Base-by-base conservation (phyloP, 2,329 filamentous ascomycete species). In the Teratosphaeria viscida region DNA sequence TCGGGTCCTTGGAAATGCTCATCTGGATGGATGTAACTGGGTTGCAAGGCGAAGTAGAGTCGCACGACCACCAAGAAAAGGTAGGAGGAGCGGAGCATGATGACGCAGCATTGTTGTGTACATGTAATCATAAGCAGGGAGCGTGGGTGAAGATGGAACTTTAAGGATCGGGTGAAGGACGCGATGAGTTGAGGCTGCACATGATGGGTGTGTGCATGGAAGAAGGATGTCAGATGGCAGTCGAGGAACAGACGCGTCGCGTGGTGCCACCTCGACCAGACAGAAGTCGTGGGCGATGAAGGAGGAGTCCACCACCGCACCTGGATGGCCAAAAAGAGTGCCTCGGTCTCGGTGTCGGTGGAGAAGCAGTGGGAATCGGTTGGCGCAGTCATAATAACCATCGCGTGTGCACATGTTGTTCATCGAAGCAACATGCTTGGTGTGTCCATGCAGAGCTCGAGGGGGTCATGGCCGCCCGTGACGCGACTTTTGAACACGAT, bases 1-100 rank as follows among this genome's bases (percentile, higher is more conserved):
- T 99, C 94, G 16, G 94, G 94, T 39, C 94, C 94, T 77, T 99
- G 94, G 71, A 99, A 99, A 79, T 97, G 94, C 81, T 99, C 94
- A 78, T 99, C 94, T 5, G 94, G 94, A 74, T 99, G 94, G 54
- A 99, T 84, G 75, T 99, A 99, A 80, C 92, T 97, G 61, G 94
- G 89, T 64, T 88, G 92, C 65, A 97, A 78, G 62, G 94, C 92
- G 74, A 97, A 92, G 83, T 92, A 97, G 71, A 97, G 82, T 75
- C 94, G 88, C 70, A 96, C 84, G 66, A 94, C 79, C 70, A 95
- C 81, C 68, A 99, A 81, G 59, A 95, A 77, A 64, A 97, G 80
- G 76, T 96, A 96, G 63, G 86, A 84, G 75, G 92, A 86, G 80
- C 92, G 85, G 91, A 90, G 96, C 92, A 96, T 96, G 35, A 37